phyloP scores from a whole-genome alignment of 1,139 yeast species.

The Geotrichum australiense region DNA sequence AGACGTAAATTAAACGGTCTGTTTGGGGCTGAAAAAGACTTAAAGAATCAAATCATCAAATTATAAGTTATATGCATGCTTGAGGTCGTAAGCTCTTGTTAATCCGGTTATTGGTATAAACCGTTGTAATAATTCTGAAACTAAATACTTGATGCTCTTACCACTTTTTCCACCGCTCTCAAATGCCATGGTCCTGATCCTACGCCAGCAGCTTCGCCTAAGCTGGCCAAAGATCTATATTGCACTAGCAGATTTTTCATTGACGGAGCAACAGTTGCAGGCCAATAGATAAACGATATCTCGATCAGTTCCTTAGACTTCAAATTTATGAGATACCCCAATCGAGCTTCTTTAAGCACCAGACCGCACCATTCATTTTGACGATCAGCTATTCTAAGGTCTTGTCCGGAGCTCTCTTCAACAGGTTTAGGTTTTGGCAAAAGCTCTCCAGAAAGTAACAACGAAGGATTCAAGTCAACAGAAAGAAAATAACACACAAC shows the following conservation, averaged over 20 bases:
- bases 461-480: constrained; percentile 56
- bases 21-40: too few relatives aligned
- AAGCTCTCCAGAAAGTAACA: constrained; percentile 39
- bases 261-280: constrained; percentile 33
- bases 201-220: constrained; percentile 35
- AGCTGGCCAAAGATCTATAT: constrained; percentile 56
- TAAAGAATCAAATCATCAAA: too few relatives aligned
- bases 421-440: constrained; percentile 24
- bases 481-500: constrained; percentile 66
- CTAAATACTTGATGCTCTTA: constrained; percentile 19
- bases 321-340: constrained; percentile 11
- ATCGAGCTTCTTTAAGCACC: constrained; percentile 37
- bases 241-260: constrained; percentile 59
- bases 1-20: too few relatives aligned
- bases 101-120: too few relatives aligned
- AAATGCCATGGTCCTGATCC: constrained; percentile 77
- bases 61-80: too few relatives aligned
- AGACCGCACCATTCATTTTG: constrained; percentile 54
- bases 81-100: too few relatives aligned
- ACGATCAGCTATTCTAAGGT: constrained; percentile 28
- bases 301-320: constrained; percentile 26
- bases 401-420: constrained; percentile 21
- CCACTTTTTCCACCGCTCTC: constrained; percentile 61
- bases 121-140: too few relatives aligned
- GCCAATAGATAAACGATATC: constrained; percentile 29